phyloP scores from a whole-genome alignment of 805 yeast species.

The Candida maesae region DNA sequence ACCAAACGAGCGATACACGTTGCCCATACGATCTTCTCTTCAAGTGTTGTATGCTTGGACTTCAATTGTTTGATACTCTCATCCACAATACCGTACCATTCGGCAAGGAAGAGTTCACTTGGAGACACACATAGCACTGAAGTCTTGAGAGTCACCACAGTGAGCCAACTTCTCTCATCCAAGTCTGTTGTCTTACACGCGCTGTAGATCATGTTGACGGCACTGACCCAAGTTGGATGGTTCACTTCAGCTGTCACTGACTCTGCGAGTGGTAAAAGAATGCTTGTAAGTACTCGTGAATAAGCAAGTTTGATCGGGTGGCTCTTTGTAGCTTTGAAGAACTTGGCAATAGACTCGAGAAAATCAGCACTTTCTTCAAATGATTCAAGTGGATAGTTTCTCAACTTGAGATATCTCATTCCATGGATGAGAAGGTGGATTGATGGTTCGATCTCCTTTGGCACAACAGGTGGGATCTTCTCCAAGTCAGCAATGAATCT shows the following conservation, averaged over 20 bases:
- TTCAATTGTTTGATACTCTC: constrained; percentile 55
- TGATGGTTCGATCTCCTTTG: constrained; percentile 53
- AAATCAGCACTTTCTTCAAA: constrained; percentile 95
- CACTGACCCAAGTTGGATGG: constrained; percentile 92
- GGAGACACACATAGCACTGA: constrained; percentile 81
- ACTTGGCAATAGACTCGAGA: constrained; percentile 78
- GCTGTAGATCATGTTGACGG: constrained; percentile 58
- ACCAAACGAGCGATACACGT: constrained; percentile 68
- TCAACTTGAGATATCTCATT: constrained; percentile 78
- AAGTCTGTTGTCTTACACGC: constrained; percentile 43
- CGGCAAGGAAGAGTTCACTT: constrained; percentile 60
- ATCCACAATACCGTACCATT: constrained; percentile 74
- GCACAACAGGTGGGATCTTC: constrained; percentile 56
- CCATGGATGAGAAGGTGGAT: constrained; percentile 80
- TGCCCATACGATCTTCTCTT: constrained; percentile 51
- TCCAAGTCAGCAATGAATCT: constrained; percentile 91
- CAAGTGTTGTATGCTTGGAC: constrained; percentile 46
- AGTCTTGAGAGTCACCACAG: constrained; percentile 62
- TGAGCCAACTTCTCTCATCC: constrained; percentile 57
- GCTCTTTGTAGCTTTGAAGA: constrained; percentile 63
- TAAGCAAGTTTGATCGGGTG: constrained; percentile 70
- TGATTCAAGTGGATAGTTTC: constrained; percentile 80
- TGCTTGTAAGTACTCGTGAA: constrained; percentile 74
- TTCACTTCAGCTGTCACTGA: constrained; percentile 89
- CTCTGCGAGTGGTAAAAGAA: constrained; percentile 80